These are phyloP conservation scores for Lepidium africanum DNA, from an alignment of 345 rosid genomes.

Conservation along the genomic window DNA sequence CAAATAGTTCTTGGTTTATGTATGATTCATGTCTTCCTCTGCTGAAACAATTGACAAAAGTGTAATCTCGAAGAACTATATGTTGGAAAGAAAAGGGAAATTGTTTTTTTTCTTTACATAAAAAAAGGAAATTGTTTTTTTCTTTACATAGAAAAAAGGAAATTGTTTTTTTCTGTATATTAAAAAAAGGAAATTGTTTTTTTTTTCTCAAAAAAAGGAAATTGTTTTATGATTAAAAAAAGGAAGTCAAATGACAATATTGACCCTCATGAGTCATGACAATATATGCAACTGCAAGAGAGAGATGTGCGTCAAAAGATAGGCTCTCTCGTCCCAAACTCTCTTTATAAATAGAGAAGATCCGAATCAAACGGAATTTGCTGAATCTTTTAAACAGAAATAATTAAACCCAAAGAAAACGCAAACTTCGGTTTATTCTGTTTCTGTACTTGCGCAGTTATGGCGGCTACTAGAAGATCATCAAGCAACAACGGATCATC, in stretches of 20 bases:
- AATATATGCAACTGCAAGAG: neutral
- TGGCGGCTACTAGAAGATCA: slow-evolving; percentile 20
- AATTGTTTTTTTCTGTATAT: no score
- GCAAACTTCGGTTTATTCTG: neutral
- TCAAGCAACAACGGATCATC: slow-evolving; percentile 7
- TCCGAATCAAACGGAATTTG: slow-evolving; percentile 7
- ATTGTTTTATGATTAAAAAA: neutral
- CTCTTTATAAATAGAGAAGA: slow-evolving; percentile 6
- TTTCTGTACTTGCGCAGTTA: neutral
- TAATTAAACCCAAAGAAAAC: neutral
- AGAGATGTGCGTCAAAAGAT: neutral
- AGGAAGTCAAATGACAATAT: neutral
- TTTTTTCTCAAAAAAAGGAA: no score
- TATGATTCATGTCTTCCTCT: no score
- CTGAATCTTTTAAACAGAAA: neutral
- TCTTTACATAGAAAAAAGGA: no score
- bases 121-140: no score
- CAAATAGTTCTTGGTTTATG: no score
- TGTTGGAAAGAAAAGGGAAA: no score
- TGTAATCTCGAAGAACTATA: no score
- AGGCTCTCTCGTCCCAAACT: neutral
- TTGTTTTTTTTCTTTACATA: no score
- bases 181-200: no score
- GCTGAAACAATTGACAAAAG: no score
- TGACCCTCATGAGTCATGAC: neutral